These are phyloP conservation scores for Alternaria angustiovoidea DNA, from an alignment of 2,329 filamentous ascomycete species.

Conservation along the genomic window DNA sequence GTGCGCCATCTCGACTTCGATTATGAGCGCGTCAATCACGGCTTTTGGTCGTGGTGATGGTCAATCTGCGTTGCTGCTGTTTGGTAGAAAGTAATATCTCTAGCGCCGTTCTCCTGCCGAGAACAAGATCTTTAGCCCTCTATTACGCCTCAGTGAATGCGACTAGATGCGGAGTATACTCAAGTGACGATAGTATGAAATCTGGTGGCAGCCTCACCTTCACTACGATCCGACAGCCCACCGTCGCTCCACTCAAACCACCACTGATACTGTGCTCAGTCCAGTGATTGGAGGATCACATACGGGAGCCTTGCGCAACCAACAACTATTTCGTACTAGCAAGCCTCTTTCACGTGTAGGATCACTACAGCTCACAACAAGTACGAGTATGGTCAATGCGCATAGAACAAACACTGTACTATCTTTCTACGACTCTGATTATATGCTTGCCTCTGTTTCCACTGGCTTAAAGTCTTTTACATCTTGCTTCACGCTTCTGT, in stretches of 20 bases:
- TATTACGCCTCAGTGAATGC: background rate
- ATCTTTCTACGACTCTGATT: background rate
- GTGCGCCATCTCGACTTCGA: constrained; percentile 8
- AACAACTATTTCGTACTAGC: too few species aligned
- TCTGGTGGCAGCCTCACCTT: background rate
- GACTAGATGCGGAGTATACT: background rate
- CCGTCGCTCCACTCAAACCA: background rate
- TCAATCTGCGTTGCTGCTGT: background rate
- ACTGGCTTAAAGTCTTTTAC: background rate
- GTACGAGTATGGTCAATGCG: background rate
- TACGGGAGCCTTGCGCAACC: too few species aligned
- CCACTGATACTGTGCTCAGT: background rate
- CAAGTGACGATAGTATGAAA: background rate
- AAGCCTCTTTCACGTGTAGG: too few species aligned
- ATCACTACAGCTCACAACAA: background rate
- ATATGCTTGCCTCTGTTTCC: background rate
- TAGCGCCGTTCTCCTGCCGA: background rate
- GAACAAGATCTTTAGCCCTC: background rate
- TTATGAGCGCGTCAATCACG: background rate
- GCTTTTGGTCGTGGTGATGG: background rate
- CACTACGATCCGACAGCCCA: background rate
- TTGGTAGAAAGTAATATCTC: background rate
- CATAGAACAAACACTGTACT: background rate
- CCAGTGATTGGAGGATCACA: background rate
- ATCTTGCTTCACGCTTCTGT: background rate